Base-by-base conservation (phyloP, 1,284 basidiomycete species). In the Lentinula novae-zelandiae region DNA sequence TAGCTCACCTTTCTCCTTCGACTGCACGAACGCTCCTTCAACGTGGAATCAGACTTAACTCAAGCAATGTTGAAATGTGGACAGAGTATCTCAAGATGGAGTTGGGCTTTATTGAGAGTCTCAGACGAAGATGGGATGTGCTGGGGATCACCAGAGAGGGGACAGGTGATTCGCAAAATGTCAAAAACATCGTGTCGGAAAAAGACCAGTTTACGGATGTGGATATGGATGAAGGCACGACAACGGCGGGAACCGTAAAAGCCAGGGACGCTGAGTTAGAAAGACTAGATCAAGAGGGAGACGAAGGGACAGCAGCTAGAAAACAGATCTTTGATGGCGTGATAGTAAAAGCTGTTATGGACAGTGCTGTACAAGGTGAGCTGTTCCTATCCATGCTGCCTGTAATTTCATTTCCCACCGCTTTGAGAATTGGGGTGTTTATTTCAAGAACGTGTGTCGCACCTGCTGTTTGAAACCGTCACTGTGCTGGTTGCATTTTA, bases 31-130 rank as follows among this genome's bases (percentile, higher is more conserved):
- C 89, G 15, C 78, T 96, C 27, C 79, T 98, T 40, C 92, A 96
- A 65, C 87, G 95, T 2, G 95, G 94, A 2, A 81, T 97, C 53
- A 83, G 95, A 34, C 72, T 95, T 58, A 87, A 94, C 64, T 76
- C 80, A 6, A 82, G 87, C 49, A 90, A 84, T 64, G 73, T 84
- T 20, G 84, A 87, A 62, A 79, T 96, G 71, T 96, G 93, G 93
- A 79, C 80, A 38, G 93, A 95, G 72, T 95, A 96, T 72, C 86
- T 95, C 65, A 89, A 89, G 68, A 93, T 97, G 85, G 95, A 98
- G 73, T 76, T 96, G 7, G 89, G 90, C 2, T 97, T 95, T 73
- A 81, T 95, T 15, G 95, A 97, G 76, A 86, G 86, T 9, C 76
- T 97, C 57, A 78, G 93, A 46, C 77, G 93, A 62, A 80, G 95